Percentiles rank a stretch among this genome's conserved stretches.
Evolutionary conservation across 140 eudicot species (phyloP).

Genomic region (Cichorium intybus): DNA sequence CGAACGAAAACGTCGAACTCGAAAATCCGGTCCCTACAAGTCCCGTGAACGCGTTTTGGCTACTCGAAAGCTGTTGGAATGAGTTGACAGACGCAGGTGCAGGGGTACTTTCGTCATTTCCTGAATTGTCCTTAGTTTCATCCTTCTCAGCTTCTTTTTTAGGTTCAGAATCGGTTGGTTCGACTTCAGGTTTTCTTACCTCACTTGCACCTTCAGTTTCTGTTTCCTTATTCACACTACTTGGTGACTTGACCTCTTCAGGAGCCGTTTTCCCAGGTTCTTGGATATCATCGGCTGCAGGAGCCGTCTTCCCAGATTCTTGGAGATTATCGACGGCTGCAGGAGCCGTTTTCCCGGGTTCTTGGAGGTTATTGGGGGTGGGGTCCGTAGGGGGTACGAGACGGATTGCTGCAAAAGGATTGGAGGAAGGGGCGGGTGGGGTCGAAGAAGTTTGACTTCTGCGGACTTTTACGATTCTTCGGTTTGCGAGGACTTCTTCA

Average conservation of each 20-base stretch:
- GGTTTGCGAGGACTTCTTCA: constrained; percentile 76
- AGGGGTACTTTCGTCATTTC: constrained; percentile 31
- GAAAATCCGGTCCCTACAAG: constrained; percentile 84
- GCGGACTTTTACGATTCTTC: constrained; percentile 87
- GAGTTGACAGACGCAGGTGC: constrained; percentile 55
- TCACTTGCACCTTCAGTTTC: constrained; percentile 13
- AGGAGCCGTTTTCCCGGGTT: not conserved
- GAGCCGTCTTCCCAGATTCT: not conserved
- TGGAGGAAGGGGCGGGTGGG: constrained; percentile 56
- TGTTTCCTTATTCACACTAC: constrained; percentile 13
- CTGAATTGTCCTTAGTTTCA: constrained; percentile 16
- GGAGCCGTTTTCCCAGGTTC: constrained; percentile 29
- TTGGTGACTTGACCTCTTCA: constrained; percentile 25
- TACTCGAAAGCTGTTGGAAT: constrained; percentile 79
- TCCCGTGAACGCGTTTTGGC: constrained; percentile 92
- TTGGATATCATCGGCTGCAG: constrained; percentile 14
- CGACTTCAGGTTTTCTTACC: constrained; percentile 17
- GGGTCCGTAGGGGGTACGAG: constrained; percentile 49
- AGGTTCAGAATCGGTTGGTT: constrained; percentile 21
- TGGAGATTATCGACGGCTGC: constrained; percentile 16
- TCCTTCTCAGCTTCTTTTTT: constrained; percentile 1
- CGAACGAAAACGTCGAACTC: constrained; percentile 75
- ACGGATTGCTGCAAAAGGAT: constrained; percentile 76
- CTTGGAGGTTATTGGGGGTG: constrained; percentile 15
- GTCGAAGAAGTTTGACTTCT: constrained; percentile 50